Conservation (phyloP, 257 asterid species). For the Coffea eugenioides region DNA sequence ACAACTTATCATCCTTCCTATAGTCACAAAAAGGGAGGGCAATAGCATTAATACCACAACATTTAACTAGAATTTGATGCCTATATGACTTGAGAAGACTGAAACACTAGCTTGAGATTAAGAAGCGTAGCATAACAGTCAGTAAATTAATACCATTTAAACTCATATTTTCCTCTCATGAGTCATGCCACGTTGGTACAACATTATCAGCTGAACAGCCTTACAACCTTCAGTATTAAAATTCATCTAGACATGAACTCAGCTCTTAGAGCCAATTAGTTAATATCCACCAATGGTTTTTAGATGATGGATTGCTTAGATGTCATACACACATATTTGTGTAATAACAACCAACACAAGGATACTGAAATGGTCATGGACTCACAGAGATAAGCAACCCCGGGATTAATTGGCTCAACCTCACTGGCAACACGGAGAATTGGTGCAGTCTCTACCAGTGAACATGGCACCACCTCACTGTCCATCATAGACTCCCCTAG, state of each 20-base stretch:
- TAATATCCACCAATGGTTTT: not conserved
- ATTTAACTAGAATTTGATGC: not conserved
- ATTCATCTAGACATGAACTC: conserved; percentile 1
- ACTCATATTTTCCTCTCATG: too few relatives aligned
- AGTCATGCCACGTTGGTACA: not conserved
- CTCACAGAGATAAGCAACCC: conserved; percentile 98
- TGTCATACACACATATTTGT: not conserved
- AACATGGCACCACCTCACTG: conserved; percentile 97
- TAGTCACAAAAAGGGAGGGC: not conserved
- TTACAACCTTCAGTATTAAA: not conserved
- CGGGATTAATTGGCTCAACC: conserved; percentile 81
- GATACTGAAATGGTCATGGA: conserved; percentile 14
- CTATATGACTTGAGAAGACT: not conserved
- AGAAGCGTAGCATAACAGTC: not conserved
- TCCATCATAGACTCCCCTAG: conserved; percentile 97
- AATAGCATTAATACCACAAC: not conserved
- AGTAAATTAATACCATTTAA: not conserved
- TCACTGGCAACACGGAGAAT: conserved; percentile 98
- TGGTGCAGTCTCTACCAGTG: conserved; percentile 91
- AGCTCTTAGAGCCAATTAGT: not conserved
- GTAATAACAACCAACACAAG: not conserved
- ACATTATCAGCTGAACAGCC: not conserved
- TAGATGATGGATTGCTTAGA: not conserved
- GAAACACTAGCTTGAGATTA: not conserved
- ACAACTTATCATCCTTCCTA: not conserved